Base-by-base conservation (phyloP, 2,329 filamentous ascomycete species). In the Aspergillus niger region DNA sequence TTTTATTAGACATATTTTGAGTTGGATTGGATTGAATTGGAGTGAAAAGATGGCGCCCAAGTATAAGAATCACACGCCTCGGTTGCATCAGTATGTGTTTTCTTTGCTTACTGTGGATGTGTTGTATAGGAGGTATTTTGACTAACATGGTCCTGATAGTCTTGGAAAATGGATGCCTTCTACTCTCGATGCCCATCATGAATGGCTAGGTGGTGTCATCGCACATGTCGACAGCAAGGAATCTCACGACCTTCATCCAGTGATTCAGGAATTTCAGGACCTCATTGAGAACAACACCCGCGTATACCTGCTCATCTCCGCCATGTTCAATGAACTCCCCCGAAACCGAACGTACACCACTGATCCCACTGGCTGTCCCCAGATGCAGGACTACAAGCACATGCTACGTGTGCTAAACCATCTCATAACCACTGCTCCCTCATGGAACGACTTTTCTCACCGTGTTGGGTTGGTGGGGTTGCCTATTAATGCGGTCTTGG, bases 321-420 rank as follows among this genome's bases (percentile, higher is more conserved):
- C 83, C 63, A 91, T 91, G 89, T 91, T 89, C 74, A 79, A 84
- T 30, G 86, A 91, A 74, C 79, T 91, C 20, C 88, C 89, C 0
- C 70, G 72, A 32, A 86, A 86, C 72, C 76, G 81, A 17, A 84
- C 84, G 0, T 91, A 91, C 74, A 70, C 74, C 60, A 79, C 77
- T 6, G 88, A 90, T 62, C 87, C 88, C 0, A 85, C 83, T 1
- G 88, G 87, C 1, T 79, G 81, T 56, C 81, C 78, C 36, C 86
- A 89, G 74, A 84, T 91, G 59, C 83, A 85, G 8, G 83, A 89
- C 74, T 90, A 89, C 66, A 59, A 82, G 5, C 86, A 91, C 65
- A 87, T 91, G 85, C 80, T 91, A 20, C 76, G 79, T 22, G 80
- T 90, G 8, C 78, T 91, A 54, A 90, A 91, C 69, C 83, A 89